phyloP scores from a whole-genome alignment of 2,329 filamentous ascomycete genomes.

The Cladosporium velox region DNA sequence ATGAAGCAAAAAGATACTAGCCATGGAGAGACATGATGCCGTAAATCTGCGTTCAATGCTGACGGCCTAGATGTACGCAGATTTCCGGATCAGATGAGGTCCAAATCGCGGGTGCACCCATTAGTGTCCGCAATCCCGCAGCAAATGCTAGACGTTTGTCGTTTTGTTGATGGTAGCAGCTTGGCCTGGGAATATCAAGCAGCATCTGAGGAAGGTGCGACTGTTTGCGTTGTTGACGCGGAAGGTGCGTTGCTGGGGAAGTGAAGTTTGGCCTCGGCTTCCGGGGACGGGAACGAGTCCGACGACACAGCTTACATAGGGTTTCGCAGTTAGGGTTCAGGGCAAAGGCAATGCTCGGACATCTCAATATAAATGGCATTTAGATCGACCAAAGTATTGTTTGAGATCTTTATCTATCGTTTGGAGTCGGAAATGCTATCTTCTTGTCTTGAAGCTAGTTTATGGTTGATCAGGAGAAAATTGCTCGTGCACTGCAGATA shows the following conservation, averaged over 20 bases:
- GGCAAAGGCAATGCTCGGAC: background rate
- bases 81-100: background rate
- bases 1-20: background rate
- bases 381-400: background rate
- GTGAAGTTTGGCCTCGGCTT: conserved; percentile 3
- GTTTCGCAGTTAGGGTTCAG: background rate
- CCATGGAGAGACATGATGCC: background rate
- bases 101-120: background rate
- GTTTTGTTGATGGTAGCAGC: background rate
- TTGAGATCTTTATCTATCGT: background rate
- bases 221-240: background rate
- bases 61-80: background rate
- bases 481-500: background rate
- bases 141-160: background rate
- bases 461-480: background rate
- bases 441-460: background rate
- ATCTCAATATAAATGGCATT: background rate
- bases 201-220: background rate
- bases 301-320: background rate
- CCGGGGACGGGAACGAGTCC: background rate
- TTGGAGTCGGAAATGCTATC: background rate
- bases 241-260: background rate
- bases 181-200: background rate
- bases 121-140: background rate
- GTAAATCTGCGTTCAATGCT: background rate